Evolutionary conservation across 2,329 filamentous ascomycete genomes (phyloP).

Genomic region (Fusarium robinianum): DNA sequence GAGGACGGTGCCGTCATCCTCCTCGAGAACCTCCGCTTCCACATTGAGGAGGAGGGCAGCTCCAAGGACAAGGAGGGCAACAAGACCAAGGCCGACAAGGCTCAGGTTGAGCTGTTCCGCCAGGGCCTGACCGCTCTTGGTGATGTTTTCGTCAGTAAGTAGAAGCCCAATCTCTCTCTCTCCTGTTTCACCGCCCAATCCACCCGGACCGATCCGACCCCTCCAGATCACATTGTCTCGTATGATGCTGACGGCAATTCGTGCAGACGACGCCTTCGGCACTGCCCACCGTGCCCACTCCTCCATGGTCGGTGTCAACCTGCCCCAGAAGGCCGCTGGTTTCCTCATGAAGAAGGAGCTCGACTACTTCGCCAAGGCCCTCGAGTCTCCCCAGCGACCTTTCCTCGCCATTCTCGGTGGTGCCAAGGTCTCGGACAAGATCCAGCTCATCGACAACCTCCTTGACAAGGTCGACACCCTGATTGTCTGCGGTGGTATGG

Average conservation of each 20-base stretch:
- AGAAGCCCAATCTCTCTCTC: not conserved
- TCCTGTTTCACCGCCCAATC: not conserved
- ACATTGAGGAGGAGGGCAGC: slow-evolving; percentile 97
- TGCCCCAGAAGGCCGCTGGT: slow-evolving; percentile 94
- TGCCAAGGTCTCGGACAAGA: slow-evolving; percentile 99
- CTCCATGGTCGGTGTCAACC: slow-evolving; percentile 96
- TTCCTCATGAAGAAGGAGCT: slow-evolving; percentile 99
- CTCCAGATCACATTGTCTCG: no score
- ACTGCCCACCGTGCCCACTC: slow-evolving; percentile 98
- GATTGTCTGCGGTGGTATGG: slow-evolving; percentile 96
- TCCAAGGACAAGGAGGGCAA: slow-evolving; percentile 92
- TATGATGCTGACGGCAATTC: slow-evolving; percentile 29
- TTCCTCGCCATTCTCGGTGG: slow-evolving; percentile 99
- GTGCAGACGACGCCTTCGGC: slow-evolving; percentile 90
- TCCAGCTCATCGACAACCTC: slow-evolving; percentile 98
- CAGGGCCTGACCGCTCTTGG: slow-evolving; percentile 93
- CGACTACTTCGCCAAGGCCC: slow-evolving; percentile 97
- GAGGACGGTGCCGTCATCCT: slow-evolving; percentile 82
- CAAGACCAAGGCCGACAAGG: slow-evolving; percentile 97
- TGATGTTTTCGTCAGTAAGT: slow-evolving; percentile 93
- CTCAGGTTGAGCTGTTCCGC: slow-evolving; percentile 88
- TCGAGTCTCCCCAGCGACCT: slow-evolving; percentile 89
- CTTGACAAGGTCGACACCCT: slow-evolving; percentile 97
- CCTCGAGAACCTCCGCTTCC: slow-evolving; percentile 97
- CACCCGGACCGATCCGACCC: no score